Percentiles rank a stretch among this genome's conserved stretches.
Evolutionary conservation across 2,329 filamentous ascomycete species (phyloP).

Genomic region (Alternaria ethzedia): DNA sequence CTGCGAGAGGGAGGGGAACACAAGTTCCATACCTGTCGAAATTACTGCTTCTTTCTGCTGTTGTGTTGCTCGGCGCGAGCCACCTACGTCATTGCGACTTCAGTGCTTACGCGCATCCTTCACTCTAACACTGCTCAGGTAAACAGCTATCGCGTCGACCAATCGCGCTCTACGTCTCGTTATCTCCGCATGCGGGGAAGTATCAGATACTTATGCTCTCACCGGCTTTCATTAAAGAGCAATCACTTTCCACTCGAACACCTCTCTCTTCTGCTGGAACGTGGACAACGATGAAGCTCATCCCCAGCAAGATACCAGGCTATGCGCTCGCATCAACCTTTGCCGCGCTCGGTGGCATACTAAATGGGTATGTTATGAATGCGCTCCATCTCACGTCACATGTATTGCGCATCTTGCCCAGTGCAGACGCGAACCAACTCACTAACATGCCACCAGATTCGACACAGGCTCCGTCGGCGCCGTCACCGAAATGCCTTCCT

Average conservation of each 20-base stretch:
- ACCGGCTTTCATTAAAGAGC: background rate
- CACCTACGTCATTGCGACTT: background rate
- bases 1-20: too few species aligned
- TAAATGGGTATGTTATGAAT: background rate
- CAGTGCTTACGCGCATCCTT: background rate
- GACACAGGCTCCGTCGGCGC: background rate
- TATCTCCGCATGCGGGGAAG: background rate
- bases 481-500: background rate
- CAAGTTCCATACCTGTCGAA: too few species aligned
- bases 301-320: background rate
- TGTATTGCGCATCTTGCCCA: background rate
- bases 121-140: background rate
- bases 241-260: background rate
- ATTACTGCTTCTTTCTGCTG: too few species aligned
- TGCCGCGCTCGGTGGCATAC: background rate
- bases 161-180: background rate
- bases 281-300: background rate
- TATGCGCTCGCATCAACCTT: background rate
- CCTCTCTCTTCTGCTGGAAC: fast-evolving
- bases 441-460: background rate
- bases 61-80: background rate
- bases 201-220: background rate
- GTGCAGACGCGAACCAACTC: background rate
- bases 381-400: background rate
- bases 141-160: background rate